Evolutionary conservation across 495 filamentous ascomycete genomes (phyloP), one percentile per base, ranked within the genome.

Genomic region (Penicillium bialowiezense): DNA sequence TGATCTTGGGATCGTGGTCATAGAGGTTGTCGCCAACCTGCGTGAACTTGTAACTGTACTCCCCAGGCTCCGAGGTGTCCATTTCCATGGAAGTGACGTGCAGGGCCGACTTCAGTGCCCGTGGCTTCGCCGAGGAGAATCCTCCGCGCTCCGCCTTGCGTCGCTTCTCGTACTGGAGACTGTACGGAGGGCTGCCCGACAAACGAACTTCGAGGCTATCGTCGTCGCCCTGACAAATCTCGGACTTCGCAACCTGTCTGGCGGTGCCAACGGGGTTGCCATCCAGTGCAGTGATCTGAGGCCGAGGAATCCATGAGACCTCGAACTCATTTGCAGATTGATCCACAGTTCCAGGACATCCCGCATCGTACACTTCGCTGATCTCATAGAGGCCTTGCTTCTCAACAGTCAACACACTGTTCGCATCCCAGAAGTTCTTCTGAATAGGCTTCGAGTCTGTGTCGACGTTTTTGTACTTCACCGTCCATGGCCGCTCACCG

Each of bases 171-270:
- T 96, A 98, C 51, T 90, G 79, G 28, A 95, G 77, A 52, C 80
- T 77, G 56, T 86, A 97, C 2, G 93, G 93, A n/a, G 90, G 80
- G 68, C 76, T 84, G 76, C 91, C 91, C 51, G 77, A 77, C 50
- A 98, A 77, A 17, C 77, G 71, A 40, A 97, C 68, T 55, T 96
- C 91, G 41, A 96, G 80, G 20, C 83, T 80, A 59, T 96, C 92
- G 51, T 92, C 86, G 41, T 97, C 92, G 14, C 93, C 92, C 69
- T 98, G 90, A 56, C 93, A 98, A 42, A 98, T 83, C 52, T 87
- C 83, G n/a, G 80, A 76, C 64, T 92, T 88, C 50, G 82, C 60
- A 59, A 90, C 46, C 70, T 76, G 31, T 69, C 69, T 43, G 64
- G 75, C 44, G 66, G 61, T 20, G 54, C 67, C 58, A 10, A 90